Conservation (phyloP, 2,329 filamentous ascomycete species). For the Pestalotiopsis sp. region DNA sequence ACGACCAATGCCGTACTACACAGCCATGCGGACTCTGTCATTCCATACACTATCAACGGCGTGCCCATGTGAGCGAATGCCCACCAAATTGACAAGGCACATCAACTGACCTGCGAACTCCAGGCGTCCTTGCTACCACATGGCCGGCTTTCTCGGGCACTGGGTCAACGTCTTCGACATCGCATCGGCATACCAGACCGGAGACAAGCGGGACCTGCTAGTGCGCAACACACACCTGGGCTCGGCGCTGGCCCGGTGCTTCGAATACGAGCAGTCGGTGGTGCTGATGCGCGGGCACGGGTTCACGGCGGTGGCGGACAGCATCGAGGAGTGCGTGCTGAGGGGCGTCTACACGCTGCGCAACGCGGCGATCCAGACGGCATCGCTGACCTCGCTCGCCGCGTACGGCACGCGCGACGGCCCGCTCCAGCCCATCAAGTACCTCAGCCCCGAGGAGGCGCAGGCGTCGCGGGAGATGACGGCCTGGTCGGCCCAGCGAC, state of each 20-base stretch:
- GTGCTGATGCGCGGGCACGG: constrained; percentile 49
- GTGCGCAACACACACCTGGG: constrained; percentile 37
- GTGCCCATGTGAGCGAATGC: constrained; percentile 36
- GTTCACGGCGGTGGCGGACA: constrained; percentile 39
- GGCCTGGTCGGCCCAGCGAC: constrained; percentile 6
- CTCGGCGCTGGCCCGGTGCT: constrained; percentile 34
- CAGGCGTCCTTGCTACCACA: constrained; percentile 39
- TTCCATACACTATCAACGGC: constrained; percentile 43
- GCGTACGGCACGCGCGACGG: constrained; percentile 12
- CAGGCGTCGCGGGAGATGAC: constrained; percentile 10
- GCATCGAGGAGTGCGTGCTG: constrained; percentile 42
- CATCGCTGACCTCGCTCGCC: constrained; percentile 30
- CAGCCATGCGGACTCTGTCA: constrained; percentile 43
- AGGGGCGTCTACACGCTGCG: constrained; percentile 44
- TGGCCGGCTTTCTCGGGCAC: constrained; percentile 44
- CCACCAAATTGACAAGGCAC: no score
- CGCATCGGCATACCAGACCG: constrained; percentile 24
- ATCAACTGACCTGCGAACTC: not conserved
- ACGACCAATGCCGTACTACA: constrained; percentile 44
- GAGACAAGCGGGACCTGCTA: constrained; percentile 38
- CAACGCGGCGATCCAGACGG: constrained; percentile 44
- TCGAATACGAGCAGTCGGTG: constrained; percentile 34
- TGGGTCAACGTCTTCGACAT: constrained; percentile 36
- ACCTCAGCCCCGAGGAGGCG: constrained; percentile 14
- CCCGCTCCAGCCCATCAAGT: constrained; percentile 12